Conservation (phyloP, 306 rosid genomes). For the Quercus variabilis region DNA sequence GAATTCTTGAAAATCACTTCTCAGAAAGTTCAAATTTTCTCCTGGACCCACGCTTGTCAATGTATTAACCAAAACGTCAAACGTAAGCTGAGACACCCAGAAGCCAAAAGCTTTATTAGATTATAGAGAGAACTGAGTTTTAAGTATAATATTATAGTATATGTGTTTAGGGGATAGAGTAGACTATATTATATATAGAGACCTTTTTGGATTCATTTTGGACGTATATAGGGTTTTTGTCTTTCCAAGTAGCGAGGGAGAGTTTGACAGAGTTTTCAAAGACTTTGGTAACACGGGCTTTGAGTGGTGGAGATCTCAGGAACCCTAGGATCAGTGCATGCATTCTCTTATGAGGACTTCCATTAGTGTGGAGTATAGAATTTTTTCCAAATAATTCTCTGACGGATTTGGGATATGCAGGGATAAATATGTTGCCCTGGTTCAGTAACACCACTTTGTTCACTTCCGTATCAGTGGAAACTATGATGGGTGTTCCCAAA, state of each 20-base stretch:
- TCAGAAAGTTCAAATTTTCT: slow-evolving; percentile 61
- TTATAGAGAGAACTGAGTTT: neutral
- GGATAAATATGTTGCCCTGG: slow-evolving; percentile 64
- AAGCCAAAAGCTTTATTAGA: neutral
- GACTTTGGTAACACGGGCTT: slow-evolving; percentile 57
- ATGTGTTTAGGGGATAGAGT: neutral
- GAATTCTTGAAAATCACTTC: slow-evolving; percentile 71
- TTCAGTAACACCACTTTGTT: slow-evolving; percentile 72
- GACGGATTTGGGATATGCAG: slow-evolving; percentile 93
- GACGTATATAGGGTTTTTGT: slow-evolving; percentile 35
- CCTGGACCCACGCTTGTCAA: slow-evolving; percentile 79
- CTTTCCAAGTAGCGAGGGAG: slow-evolving; percentile 53
- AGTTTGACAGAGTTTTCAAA: slow-evolving; percentile 57
- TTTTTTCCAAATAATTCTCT: slow-evolving; percentile 67
- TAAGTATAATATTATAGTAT: neutral
- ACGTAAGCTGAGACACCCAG: slow-evolving; percentile 56
- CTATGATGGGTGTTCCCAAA: slow-evolving; percentile 74
- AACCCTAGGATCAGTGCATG: slow-evolving; percentile 70
- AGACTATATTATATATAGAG: neutral
- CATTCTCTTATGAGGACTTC: slow-evolving; percentile 54
- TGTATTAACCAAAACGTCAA: slow-evolving; percentile 60
- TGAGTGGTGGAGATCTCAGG: slow-evolving; percentile 63
- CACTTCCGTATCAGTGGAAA: slow-evolving; percentile 81
- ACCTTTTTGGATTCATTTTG: slow-evolving; percentile 83
- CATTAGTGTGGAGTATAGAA: slow-evolving; percentile 69